Conservation (phyloP, 1,284 basidiomycete species). For the Trichosporon asahii region DNA sequence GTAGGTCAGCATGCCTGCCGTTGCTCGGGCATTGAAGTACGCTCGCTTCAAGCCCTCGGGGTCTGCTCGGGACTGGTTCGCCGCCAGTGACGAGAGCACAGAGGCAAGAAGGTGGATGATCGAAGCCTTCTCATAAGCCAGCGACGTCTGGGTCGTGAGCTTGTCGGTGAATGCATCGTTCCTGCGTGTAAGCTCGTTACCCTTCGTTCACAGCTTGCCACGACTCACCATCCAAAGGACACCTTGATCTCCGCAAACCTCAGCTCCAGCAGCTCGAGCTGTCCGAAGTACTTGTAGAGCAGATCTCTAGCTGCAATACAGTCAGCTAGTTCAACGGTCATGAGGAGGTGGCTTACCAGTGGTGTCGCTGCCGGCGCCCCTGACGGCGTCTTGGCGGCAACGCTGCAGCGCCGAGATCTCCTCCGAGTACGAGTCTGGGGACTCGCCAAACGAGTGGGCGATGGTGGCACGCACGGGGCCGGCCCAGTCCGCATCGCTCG, state of each 20-base stretch:
- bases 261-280: slow-evolving; percentile 93
- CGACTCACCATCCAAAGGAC: slow-evolving; percentile 76
- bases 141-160: slow-evolving; percentile 87
- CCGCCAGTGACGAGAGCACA: slow-evolving; percentile 85
- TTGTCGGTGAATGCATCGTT: slow-evolving; percentile 94
- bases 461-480: slow-evolving; percentile 81
- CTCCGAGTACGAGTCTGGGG: slow-evolving; percentile 76
- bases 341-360: slow-evolving; percentile 62
- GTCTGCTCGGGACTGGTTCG: slow-evolving; percentile 61
- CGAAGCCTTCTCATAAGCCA: slow-evolving; percentile 97
- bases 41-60: slow-evolving; percentile 93
- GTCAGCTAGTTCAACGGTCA: background rate
- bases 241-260: slow-evolving; percentile 95
- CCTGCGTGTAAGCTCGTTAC: slow-evolving; percentile 51
- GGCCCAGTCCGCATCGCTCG: slow-evolving; percentile 77
- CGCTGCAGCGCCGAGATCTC: slow-evolving; percentile 82
- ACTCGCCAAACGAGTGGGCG: slow-evolving; percentile 88
- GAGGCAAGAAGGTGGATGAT: slow-evolving; percentile 95
- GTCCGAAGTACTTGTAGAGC: slow-evolving; percentile 98
- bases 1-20: slow-evolving; percentile 95
- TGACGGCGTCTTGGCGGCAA: slow-evolving; percentile 89
- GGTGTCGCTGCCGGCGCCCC: slow-evolving; percentile 87
- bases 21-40: slow-evolving; percentile 87
- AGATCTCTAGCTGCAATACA: slow-evolving; percentile 71
- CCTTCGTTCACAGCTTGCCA: too few species aligned